phyloP scores from a whole-genome alignment of 495 filamentous ascomycete genomes.

The Hyaloscypha hepaticicola region DNA sequence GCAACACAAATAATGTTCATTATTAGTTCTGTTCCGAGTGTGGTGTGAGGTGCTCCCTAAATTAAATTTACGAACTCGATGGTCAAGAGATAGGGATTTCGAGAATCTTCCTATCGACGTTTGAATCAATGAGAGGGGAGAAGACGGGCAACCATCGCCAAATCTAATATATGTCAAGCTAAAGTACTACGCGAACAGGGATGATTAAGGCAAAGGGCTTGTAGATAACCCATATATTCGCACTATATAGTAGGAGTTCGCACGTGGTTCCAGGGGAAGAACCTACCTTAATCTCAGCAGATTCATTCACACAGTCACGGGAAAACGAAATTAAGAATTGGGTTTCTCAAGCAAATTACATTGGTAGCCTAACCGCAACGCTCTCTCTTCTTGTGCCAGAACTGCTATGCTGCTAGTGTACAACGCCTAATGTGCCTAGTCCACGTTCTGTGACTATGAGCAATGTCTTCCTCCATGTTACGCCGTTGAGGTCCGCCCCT shows the following conservation, averaged over 20 bases:
- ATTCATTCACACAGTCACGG: not conserved
- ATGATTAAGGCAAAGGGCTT: not conserved
- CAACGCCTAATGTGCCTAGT: slow-evolving; percentile 8
- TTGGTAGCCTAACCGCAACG: not conserved
- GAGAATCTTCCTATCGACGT: not conserved
- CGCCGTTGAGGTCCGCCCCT: not conserved
- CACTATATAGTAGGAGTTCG: not conserved
- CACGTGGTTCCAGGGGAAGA: no score
- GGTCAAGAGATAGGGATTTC: not conserved
- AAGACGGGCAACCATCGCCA: slow-evolving; percentile 4
- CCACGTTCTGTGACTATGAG: not conserved
- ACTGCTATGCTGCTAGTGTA: slow-evolving; percentile 3
- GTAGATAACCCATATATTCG: not conserved
- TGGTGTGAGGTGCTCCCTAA: slow-evolving; percentile 4
- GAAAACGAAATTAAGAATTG: not conserved
- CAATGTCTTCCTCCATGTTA: not conserved
- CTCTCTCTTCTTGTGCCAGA: not conserved
- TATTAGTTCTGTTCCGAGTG: slow-evolving; percentile 1
- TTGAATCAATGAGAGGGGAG: slow-evolving; percentile 7
- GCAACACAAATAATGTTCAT: slow-evolving; percentile 1
- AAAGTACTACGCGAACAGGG: not conserved
- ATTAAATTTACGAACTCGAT: not conserved
- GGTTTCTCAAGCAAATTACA: not conserved
- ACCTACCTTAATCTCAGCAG: no score
- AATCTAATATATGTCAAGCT: slow-evolving; percentile 3